Evolutionary conservation across 2,329 filamentous ascomycete genomes (phyloP).

Genomic region (Neocucurbitaria cava): DNA sequence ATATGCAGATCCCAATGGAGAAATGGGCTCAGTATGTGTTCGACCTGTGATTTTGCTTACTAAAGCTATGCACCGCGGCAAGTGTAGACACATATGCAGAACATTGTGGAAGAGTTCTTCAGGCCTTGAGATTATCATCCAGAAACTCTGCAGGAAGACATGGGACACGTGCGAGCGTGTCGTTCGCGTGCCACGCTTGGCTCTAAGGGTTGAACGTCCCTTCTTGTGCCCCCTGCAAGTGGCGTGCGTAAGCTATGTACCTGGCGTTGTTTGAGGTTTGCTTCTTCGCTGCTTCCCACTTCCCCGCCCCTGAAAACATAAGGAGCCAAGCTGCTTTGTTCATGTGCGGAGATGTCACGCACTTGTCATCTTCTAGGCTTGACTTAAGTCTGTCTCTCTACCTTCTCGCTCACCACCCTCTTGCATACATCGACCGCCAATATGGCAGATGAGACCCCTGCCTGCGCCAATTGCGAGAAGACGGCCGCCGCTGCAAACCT

Average conservation of each 20-base stretch:
- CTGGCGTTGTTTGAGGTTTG: too few relatives aligned
- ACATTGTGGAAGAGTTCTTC: not conserved
- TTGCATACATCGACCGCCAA: not conserved
- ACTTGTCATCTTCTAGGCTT: not conserved
- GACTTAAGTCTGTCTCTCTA: not conserved
- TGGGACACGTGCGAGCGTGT: not conserved
- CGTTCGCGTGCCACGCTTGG: not conserved
- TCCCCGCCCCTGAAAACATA: not conserved
- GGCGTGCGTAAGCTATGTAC: not conserved
- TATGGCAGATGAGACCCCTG: conserved; percentile 4
- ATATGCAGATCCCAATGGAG: too few relatives aligned
- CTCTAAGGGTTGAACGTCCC: not conserved
- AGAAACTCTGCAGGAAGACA: not conserved
- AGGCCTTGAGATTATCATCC: not conserved
- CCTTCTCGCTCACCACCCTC: not conserved
- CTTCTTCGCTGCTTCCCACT: not conserved
- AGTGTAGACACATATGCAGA: too few relatives aligned
- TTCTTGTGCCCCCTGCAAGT: not conserved
- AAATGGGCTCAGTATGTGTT: too few relatives aligned
- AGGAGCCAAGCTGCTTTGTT: not conserved
- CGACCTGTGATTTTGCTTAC: too few relatives aligned
- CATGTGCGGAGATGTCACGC: not conserved
- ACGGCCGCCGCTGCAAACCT: conserved; percentile 15
- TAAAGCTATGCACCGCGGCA: too few relatives aligned
- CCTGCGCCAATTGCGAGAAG: conserved; percentile 25